phyloP scores from a whole-genome alignment of 768 basidiomycete species.

The Cystofilobasidium macerans region DNA sequence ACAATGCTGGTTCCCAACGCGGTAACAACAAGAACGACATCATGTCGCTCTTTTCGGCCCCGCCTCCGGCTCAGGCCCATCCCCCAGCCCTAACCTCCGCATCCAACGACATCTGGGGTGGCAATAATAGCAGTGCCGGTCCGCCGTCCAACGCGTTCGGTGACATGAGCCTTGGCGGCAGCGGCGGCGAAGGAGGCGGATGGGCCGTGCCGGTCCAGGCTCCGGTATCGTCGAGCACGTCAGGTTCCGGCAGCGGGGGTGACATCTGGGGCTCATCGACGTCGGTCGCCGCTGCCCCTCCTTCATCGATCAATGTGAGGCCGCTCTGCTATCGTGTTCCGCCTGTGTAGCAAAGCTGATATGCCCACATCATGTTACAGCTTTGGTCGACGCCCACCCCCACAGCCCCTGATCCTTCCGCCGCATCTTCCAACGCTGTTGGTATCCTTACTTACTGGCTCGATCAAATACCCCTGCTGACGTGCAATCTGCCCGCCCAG shows the following conservation, averaged over 20 bases:
- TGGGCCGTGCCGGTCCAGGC: not conserved
- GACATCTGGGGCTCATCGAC: not conserved
- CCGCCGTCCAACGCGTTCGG: not conserved
- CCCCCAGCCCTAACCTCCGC: not conserved
- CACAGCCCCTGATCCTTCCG: not conserved
- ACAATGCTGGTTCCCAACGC: constrained; percentile 35
- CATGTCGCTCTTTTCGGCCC: constrained; percentile 24
- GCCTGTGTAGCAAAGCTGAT: not conserved
- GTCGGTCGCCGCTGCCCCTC: not conserved
- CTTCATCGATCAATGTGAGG: not conserved
- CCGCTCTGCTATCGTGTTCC: not conserved
- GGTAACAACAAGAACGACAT: constrained; percentile 23
- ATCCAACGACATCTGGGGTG: not conserved
- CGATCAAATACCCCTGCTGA: not conserved
- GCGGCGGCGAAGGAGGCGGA: not conserved
- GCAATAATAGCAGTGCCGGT: not conserved
- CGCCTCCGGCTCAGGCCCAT: constrained; percentile 14
- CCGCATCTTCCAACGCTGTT: not conserved
- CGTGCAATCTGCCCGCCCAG: not conserved
- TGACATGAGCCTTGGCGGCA: not conserved
- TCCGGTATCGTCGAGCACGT: not conserved
- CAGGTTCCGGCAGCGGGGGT: not conserved
- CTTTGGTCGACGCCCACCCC: not conserved
- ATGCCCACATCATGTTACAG: not conserved
- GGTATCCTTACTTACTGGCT: not conserved